Conservation (phyloP, 2,329 filamentous ascomycete genomes). For the Neofusicoccum umdonicola region DNA sequence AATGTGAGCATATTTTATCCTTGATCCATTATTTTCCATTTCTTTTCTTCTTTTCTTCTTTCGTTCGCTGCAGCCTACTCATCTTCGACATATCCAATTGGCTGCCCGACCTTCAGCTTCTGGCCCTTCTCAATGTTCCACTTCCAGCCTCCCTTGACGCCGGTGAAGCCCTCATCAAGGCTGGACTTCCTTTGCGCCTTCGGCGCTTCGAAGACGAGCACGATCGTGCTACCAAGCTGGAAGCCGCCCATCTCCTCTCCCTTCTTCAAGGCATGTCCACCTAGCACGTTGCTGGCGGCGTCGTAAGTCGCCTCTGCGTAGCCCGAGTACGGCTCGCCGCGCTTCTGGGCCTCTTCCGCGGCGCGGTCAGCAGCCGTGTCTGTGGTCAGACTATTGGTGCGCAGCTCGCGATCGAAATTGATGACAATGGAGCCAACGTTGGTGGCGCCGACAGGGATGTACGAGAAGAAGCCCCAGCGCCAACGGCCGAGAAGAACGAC, state of each 20-base stretch:
- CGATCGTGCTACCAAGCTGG: constrained; percentile 90
- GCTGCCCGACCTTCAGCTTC: constrained; percentile 84
- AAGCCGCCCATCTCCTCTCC: constrained; percentile 99
- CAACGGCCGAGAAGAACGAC: constrained; percentile 90
- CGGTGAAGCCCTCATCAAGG: constrained; percentile 58
- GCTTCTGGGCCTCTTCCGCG: constrained; percentile 71
- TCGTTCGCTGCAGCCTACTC: neutral
- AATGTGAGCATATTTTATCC: neutral
- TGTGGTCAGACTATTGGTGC: constrained; percentile 87
- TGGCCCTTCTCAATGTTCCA: constrained; percentile 89
- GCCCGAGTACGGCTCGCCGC: constrained; percentile 82
- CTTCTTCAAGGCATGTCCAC: constrained; percentile 76
- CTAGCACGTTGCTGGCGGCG: constrained; percentile 71
- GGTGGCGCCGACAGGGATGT: constrained; percentile 91
- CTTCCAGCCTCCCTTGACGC: constrained; percentile 65
- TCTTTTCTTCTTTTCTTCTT: neutral
- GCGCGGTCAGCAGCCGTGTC: constrained; percentile 88
- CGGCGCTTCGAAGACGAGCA: constrained; percentile 94
- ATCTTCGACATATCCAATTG: constrained; percentile 71
- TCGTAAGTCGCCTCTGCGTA: constrained; percentile 90
- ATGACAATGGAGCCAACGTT: constrained; percentile 96
- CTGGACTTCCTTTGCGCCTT: constrained; percentile 51
- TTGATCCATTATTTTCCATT: neutral
- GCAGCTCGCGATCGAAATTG: constrained; percentile 93
- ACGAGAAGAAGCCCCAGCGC: constrained; percentile 97